A percentile compares a stretch with the other conserved stretches of the same genome.
These are phyloP conservation scores for Penicillium sp. DNA, from an alignment of 2,329 filamentous ascomycete species.

Conservation along the genomic window DNA sequence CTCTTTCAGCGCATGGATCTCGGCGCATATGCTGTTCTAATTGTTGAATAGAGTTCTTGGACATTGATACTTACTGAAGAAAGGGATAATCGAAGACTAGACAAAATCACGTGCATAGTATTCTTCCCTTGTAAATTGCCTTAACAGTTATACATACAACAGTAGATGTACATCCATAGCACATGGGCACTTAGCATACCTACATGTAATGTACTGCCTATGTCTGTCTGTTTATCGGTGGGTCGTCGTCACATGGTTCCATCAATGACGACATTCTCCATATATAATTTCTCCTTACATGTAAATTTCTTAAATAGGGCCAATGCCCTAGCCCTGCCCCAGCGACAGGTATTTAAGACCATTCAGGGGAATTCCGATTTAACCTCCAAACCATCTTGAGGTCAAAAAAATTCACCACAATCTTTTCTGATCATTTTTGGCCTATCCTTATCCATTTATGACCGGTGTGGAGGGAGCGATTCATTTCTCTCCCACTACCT, in stretches of 20 bases:
- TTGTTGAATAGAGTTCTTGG: not conserved
- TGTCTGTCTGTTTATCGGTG: not conserved
- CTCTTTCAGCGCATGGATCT: not conserved
- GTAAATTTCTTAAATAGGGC: slow-evolving; percentile 14
- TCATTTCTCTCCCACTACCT: not conserved
- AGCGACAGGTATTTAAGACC: slow-evolving; percentile 12
- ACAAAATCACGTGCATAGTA: not conserved
- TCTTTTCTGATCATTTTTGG: not conserved
- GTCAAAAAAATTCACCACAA: not conserved
- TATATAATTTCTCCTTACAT: not conserved
- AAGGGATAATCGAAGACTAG: not conserved
- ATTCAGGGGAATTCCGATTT: not conserved
- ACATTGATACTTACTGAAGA: no score
- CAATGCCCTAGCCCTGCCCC: slow-evolving; percentile 14
- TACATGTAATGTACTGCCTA: no score
- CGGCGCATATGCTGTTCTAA: not conserved
- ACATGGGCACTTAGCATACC: no score
- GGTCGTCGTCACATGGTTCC: slow-evolving; percentile 9
- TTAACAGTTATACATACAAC: not conserved
- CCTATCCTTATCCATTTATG: not conserved
- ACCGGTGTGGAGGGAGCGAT: not conserved
- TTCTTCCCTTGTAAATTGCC: not conserved
- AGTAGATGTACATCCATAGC: no score
- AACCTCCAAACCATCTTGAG: not conserved
- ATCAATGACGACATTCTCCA: slow-evolving; percentile 17